Percentiles rank a stretch among this genome's conserved stretches.
Evolutionary conservation across 2,329 filamentous ascomycete species (phyloP).

Genomic region (Colletotrichum destructivum): DNA sequence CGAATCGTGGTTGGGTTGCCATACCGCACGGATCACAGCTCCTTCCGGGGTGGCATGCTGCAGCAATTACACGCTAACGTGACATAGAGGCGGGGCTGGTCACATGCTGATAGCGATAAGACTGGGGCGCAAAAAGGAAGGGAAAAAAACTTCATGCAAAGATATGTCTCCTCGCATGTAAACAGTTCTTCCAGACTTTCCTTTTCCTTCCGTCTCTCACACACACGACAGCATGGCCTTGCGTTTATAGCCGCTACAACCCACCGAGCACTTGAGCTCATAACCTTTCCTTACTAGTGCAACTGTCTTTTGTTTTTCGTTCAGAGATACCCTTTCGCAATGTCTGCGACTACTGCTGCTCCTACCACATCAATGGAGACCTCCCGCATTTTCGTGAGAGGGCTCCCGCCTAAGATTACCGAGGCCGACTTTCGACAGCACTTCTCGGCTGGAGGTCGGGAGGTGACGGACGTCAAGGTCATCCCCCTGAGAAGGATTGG

Average conservation of each 20-base stretch:
- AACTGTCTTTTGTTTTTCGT: constrained; percentile 33
- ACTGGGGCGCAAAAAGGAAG: constrained; percentile 11
- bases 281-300: constrained; percentile 23
- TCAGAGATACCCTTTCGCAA: constrained; percentile 44
- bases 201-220: constrained; percentile 10
- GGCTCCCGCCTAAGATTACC: constrained; percentile 87
- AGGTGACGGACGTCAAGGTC: constrained; percentile 93
- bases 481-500: constrained; percentile 92
- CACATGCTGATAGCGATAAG: constrained; percentile 44
- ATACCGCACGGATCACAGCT: constrained; percentile 31
- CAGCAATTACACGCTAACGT: constrained; percentile 14
- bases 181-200: constrained; percentile 41
- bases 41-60: constrained; percentile 21
- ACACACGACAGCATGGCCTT: constrained; percentile 31
- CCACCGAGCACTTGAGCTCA: constrained; percentile 26
- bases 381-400: constrained; percentile 84
- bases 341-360: constrained; percentile 37
- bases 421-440: constrained; percentile 91
- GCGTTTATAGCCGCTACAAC: constrained; percentile 33
- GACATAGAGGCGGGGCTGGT: constrained; percentile 29
- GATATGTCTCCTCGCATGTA: constrained; percentile 49
- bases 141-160: constrained; percentile 46
- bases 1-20: constrained; percentile 29
- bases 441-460: constrained; percentile 80
- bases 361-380: constrained; percentile 60